These are phyloP conservation scores for Calonectria naviculata DNA, from an alignment of 2,329 filamentous ascomycete genomes.

Conservation along the genomic window DNA sequence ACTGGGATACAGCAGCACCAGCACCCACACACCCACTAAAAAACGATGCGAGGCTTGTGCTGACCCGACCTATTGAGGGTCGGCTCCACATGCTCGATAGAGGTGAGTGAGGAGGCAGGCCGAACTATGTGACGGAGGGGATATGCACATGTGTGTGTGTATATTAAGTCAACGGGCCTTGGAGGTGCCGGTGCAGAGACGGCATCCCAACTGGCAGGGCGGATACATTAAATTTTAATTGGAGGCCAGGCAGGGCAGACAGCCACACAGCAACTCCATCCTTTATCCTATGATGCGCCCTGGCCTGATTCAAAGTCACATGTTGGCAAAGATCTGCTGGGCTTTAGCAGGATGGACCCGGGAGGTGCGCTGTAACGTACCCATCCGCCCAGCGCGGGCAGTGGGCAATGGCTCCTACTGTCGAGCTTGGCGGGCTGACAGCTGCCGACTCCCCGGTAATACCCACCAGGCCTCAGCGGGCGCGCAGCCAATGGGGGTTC, in stretches of 20 bases:
- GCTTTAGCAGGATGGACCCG: not conserved
- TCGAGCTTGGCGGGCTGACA: slow-evolving; percentile 16
- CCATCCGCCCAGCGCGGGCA: not conserved
- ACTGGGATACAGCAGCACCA: not conserved
- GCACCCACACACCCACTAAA: slow-evolving; percentile 9
- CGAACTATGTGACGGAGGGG: not conserved
- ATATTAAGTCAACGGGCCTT: not conserved
- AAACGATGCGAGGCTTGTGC: not conserved
- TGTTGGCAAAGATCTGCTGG: slow-evolving; percentile 4
- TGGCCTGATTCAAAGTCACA: slow-evolving; percentile 3
- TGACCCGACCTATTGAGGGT: not conserved
- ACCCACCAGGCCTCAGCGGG: slow-evolving; percentile 3
- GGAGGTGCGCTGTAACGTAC: not conserved
- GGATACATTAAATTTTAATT: not conserved
- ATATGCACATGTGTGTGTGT: not conserved
- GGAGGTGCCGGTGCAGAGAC: not conserved
- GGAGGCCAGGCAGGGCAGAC: not conserved
- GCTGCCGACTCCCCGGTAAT: slow-evolving; percentile 14
- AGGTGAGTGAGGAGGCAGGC: not conserved
- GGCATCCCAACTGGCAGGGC: not conserved
- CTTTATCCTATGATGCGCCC: not conserved
- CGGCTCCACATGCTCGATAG: not conserved
- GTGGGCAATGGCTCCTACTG: not conserved
- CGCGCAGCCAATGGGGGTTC: slow-evolving; percentile 8
- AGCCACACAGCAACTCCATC: not conserved